Percentiles rank a stretch among this genome's conserved stretches.
These are phyloP conservation scores for Eimeria acervulina DNA, from an alignment of 169 alveolate genomes.

Conservation along the genomic window DNA sequence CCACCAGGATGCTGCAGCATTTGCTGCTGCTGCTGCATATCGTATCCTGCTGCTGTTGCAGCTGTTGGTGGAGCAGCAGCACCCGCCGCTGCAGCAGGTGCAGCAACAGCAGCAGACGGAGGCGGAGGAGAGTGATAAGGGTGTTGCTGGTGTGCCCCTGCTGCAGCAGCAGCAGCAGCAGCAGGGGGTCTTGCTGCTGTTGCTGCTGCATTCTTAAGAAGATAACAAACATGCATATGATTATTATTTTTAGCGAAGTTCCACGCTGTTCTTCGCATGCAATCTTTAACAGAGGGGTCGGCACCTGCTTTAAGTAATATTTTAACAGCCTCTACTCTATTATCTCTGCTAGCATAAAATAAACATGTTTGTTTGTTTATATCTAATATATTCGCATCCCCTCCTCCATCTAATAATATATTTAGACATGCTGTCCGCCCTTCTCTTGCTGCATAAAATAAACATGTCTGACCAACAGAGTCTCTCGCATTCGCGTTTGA, in stretches of 20 bases:
- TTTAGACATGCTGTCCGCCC: constrained; percentile 93
- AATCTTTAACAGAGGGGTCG: constrained; percentile 92
- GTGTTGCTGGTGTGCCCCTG: not conserved
- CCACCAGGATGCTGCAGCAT: not conserved
- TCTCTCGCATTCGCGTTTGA: constrained; percentile 95
- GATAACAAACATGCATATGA: constrained; percentile 92
- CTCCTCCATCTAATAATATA: constrained; percentile 89
- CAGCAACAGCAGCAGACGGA: not conserved
- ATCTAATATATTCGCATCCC: constrained; percentile 93
- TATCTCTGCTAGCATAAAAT: constrained; percentile 96
- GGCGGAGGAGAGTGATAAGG: not conserved
- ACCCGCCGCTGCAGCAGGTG: constrained; percentile 11
- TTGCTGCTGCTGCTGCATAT: not conserved
- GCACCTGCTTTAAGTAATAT: constrained; percentile 93
- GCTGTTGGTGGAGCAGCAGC: constrained; percentile 36
- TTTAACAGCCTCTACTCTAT: constrained; percentile 93
- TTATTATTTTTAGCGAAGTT: constrained; percentile 94
- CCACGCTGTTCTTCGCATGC: constrained; percentile 94
- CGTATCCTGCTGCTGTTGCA: not conserved
- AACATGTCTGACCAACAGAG: constrained; percentile 94
- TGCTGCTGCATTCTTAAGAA: constrained; percentile 82
- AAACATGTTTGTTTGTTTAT: constrained; percentile 94
- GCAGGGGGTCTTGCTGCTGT: too few relatives aligned
- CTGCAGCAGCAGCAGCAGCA: too few relatives aligned
- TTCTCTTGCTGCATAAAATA: constrained; percentile 96